phyloP scores from a whole-genome alignment of 139 green algal genomes.

The Micractinium sp. region DNA sequence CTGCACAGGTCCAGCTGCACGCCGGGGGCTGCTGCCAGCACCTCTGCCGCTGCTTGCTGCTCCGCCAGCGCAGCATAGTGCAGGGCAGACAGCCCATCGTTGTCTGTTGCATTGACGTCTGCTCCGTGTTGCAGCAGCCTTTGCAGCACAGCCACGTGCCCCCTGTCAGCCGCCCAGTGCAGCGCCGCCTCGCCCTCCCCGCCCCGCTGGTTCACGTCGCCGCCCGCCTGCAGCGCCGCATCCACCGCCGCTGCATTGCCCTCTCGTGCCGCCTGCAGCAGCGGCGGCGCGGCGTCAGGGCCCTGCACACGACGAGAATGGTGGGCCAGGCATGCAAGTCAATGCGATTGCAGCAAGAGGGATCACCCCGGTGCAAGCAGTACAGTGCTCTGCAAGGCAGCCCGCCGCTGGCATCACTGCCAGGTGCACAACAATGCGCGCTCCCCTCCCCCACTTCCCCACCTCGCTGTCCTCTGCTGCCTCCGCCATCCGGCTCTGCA shows the following conservation, averaged over 20 bases:
- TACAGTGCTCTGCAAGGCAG: neutral
- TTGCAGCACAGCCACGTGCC: conserved; percentile 11
- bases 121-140: conserved; percentile 19
- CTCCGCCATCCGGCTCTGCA: conserved; percentile 42
- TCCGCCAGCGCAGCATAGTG: conserved; percentile 67
- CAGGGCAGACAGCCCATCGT: conserved; percentile 61
- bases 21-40: conserved; percentile 38
- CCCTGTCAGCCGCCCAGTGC: conserved; percentile 46
- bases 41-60: conserved; percentile 27
- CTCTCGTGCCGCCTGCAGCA: conserved; percentile 28
- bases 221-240: conserved; percentile 21
- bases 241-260: conserved; percentile 30
- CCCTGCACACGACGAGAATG: neutral
- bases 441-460: neutral
- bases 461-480: conserved; percentile 15
- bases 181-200: conserved; percentile 34
- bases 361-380: neutral
- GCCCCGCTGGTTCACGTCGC: conserved; percentile 28
- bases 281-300: neutral
- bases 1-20: neutral
- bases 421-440: neutral
- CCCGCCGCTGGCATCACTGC: neutral
- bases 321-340: too few species aligned
- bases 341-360: neutral
- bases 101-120: conserved; percentile 49